phyloP scores from a whole-genome alignment of 2,329 filamentous ascomycete species.

The Beauveria caledonica region DNA sequence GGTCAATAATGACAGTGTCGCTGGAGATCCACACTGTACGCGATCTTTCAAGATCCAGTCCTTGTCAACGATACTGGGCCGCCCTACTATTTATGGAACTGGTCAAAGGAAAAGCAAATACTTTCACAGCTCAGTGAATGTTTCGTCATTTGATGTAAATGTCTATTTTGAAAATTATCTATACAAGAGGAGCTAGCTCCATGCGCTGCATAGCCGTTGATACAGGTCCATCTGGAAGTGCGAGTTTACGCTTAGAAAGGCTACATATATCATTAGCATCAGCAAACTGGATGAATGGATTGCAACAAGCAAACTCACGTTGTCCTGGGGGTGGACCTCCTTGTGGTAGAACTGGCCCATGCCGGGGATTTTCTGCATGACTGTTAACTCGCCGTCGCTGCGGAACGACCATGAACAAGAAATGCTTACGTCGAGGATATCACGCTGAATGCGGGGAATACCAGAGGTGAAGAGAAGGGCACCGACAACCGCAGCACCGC shows the following conservation, averaged over 20 bases:
- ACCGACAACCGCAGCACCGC: constrained; percentile 48
- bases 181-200: constrained; percentile 12
- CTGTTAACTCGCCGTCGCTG: constrained; percentile 17
- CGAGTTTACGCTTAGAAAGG: constrained; percentile 32
- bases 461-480: constrained; percentile 54
- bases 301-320: constrained; percentile 37
- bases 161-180: constrained; percentile 12
- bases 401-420: no score
- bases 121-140: background rate
- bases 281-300: background rate
- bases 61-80: background rate
- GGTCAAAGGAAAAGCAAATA: background rate
- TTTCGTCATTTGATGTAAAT: background rate
- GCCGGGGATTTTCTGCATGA: constrained; percentile 45
- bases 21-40: constrained; percentile 5
- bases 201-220: constrained; percentile 16
- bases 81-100: no score
- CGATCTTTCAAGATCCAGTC: background rate
- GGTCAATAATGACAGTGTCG: background rate
- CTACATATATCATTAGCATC: constrained; percentile 22
- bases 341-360: constrained; percentile 43
- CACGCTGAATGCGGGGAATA: constrained; percentile 50
- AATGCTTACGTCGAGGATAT: constrained; percentile 48
- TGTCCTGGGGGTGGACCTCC: constrained; percentile 51
- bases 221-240: constrained; percentile 23